Base-by-base conservation (phyloP, 176 grass and related monocot species). In the Musa itinerans region DNA sequence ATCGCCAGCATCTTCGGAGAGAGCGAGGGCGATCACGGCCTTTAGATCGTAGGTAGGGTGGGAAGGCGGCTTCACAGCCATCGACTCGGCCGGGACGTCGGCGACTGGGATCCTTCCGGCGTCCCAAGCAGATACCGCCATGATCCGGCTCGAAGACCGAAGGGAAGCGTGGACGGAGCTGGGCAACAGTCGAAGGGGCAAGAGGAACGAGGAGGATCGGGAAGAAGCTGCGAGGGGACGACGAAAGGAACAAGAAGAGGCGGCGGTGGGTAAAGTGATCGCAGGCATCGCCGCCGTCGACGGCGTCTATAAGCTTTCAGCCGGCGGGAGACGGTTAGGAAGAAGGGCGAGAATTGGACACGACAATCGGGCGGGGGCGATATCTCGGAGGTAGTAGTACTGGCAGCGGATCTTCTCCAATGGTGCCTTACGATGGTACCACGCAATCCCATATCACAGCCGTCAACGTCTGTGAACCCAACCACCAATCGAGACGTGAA, bases 1-100 rank as follows among this genome's bases (percentile, higher is more conserved):
- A 83, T 98, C 90, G 10, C 90, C 90, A 22, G 90, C 94, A 81
- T 98, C 94, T 79, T 98, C 94, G 22, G 94, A 89, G 83, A 98
- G 95, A 57, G 95, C 95, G 69, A 94, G 95, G 56, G 76, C 86
- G 66, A 98, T 93, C 61, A 91, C 88, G 53, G 88, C 78, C 68
- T 81, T 76, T 50, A 98, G 90, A 53, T 98, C 95, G 78, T 98
- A 98, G 54, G 88, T 93, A 53, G 95, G 95, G 77, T 93, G 95
- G 52, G 83, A 89, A 50, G 95, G 95, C 53, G 83, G 90, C 17
- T 82, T 54, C 80, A 98, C 66, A 53, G 22, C 73, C 74, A 70
- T 80, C 26, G 63, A 59, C 25, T 67, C 75, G 0, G 65, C 66
- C 22, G 61, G 1, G n/a, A 64, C 69, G 25, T 69, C 78, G 59